Conservation (phyloP, 2,329 filamentous ascomycete species). For the Byssoonygena ceratinophila region DNA sequence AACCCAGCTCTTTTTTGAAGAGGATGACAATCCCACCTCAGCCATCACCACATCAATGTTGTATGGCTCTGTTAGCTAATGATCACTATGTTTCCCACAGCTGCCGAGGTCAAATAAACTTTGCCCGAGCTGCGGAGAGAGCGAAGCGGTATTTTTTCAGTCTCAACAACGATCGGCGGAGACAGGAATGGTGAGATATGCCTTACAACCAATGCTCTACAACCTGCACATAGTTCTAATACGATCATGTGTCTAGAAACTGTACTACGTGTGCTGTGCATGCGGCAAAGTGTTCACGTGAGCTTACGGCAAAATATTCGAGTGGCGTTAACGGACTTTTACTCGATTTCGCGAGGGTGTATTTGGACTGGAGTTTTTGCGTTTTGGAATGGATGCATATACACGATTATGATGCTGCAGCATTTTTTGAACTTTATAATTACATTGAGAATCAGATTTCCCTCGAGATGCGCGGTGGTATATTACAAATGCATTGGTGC, state of each 20-base stretch:
- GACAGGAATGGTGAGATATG: constrained; percentile 80
- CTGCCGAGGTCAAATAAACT: constrained; percentile 78
- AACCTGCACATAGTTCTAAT: constrained; percentile 15
- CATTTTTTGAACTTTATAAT: not conserved
- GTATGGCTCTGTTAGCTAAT: constrained; percentile 25
- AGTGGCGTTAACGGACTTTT: not conserved
- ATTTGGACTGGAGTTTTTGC: constrained; percentile 1
- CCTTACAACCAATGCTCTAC: not conserved
- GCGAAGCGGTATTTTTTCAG: constrained; percentile 96
- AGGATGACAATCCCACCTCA: not conserved
- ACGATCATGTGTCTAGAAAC: constrained; percentile 50
- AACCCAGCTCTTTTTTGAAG: not conserved
- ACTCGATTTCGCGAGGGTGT: constrained; percentile 8
- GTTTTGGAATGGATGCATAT: not conserved
- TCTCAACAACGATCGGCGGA: constrained; percentile 94
- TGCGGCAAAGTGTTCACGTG: constrained; percentile 73
- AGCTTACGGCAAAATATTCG: constrained; percentile 9
- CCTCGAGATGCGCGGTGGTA: constrained; percentile 9
- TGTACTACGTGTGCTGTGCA: constrained; percentile 86
- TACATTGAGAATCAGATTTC: constrained; percentile 1
- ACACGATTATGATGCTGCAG: not conserved
- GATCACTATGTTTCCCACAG: constrained; percentile 38
- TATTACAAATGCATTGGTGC: constrained; percentile 68
- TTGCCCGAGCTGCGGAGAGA: constrained; percentile 75
- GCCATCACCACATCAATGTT: not conserved